Base-by-base conservation (phyloP, 129 eudicot genomes). In the Artemisia tridentata region DNA sequence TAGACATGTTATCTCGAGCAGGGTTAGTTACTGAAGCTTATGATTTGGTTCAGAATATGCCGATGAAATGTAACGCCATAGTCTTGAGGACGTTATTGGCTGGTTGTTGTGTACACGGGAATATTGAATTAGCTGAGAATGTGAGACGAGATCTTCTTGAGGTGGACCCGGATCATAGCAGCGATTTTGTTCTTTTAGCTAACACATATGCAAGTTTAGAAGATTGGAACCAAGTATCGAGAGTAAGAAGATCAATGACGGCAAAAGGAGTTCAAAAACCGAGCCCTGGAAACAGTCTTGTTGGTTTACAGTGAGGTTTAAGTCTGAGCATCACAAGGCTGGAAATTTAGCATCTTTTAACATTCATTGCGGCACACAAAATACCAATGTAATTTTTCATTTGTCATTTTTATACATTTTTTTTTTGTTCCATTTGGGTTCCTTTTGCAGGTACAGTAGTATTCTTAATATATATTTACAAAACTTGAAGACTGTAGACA, bases 121-220 rank as follows among this genome's bases (percentile, higher is more conserved):
- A 71, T 18, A 67, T 83, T 13, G 75, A 80, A 69, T 38, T 80
- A 60, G 88, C 86, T 12, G 82, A 86, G 63, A 66, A 57, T 43
- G 86, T 80, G 15, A 78, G 86, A 72, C 72, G 46, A 17, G 82
- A 78, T 49, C 80, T 82, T 59, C 71, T 78, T 63, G 75, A 77
- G 25, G 60, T 86, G 80, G 87, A 86, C 18, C 86, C 82, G 0
- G 78, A 86, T 77, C 83, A 86, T 72, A 83, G 87, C 15, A 83
- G 88, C 25, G 85, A 83, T 53, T 83, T 80, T 23, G 79, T 78
- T 60, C 88, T 86, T 68, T 82, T 83, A 19, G 78, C 86, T 56
- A 83, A 80, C 60, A 83, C 79, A 53, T 80, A 83, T 49, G 84
- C 88, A 57, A 69, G 88, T 72, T 54, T 64, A 72, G 88, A 78